Evolutionary conservation across 148 eudicot genomes (phyloP).

Genomic region (Talinum fruticosum): DNA sequence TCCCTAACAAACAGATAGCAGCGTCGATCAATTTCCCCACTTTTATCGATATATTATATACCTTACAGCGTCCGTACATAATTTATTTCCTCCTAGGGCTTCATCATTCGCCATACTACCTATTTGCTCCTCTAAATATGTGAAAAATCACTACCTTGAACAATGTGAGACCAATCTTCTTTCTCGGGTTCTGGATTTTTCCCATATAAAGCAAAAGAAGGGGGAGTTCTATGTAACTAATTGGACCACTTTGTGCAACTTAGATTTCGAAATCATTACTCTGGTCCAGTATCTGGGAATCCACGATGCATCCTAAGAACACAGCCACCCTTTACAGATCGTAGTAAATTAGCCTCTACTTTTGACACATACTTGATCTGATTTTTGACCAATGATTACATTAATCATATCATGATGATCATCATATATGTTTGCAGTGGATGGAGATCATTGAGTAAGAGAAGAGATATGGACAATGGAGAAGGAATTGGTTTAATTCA

Average conservation of each 20-base stretch:
- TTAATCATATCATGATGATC: background rate
- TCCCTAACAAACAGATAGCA: background rate
- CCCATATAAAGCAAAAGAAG: slow-evolving; percentile 16
- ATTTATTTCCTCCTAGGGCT: background rate
- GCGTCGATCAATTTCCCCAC: background rate
- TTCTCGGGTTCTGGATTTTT: slow-evolving; percentile 21
- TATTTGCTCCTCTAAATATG: slow-evolving; percentile 19
- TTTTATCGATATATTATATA: background rate
- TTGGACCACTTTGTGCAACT: slow-evolving; percentile 4
- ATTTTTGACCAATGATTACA: background rate
- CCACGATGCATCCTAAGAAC: background rate
- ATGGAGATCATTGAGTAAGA: background rate
- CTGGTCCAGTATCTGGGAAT: background rate
- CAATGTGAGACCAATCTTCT: slow-evolving; percentile 20
- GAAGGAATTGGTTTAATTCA: background rate
- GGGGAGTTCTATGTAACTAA: slow-evolving; percentile 8
- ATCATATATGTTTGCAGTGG: background rate
- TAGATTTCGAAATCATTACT: background rate
- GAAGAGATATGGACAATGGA: background rate
- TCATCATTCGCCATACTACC: background rate
- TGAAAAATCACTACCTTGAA: slow-evolving; percentile 23
- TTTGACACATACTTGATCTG: background rate
- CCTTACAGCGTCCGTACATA: slow-evolving; percentile 8
- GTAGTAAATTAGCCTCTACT: background rate
- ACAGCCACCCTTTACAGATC: background rate